phyloP scores from a whole-genome alignment of 2,329 filamentous ascomycete genomes.

The Aspergillus luchuensis region DNA sequence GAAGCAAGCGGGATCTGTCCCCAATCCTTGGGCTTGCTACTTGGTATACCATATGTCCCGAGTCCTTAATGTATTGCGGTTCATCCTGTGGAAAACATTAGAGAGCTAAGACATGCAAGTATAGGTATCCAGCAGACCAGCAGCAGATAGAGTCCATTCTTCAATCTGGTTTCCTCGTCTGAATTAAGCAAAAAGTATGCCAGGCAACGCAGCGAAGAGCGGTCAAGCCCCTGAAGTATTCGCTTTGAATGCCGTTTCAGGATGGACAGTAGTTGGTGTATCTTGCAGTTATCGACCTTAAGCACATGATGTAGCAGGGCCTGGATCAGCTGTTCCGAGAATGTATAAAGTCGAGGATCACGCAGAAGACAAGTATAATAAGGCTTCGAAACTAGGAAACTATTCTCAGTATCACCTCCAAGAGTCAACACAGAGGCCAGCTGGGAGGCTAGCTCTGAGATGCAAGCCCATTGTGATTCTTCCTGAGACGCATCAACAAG shows the following conservation, averaged over 20 bases:
- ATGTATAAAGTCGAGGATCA: slow-evolving; percentile 5
- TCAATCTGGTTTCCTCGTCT: slow-evolving; percentile 1
- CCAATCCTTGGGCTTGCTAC: background rate
- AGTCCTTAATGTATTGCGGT: background rate
- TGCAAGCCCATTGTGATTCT: background rate
- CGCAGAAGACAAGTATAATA: slow-evolving; percentile 6
- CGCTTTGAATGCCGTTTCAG: background rate
- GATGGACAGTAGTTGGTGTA: slow-evolving; percentile 7
- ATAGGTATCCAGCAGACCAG: slow-evolving; percentile 16
- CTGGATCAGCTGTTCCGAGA: slow-evolving; percentile 11
- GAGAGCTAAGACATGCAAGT: background rate
- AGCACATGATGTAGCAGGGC: slow-evolving; percentile 6
- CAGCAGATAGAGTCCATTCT: slow-evolving; percentile 21
- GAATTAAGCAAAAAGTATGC: slow-evolving; percentile 21
- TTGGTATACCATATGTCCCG: slow-evolving; percentile 2
- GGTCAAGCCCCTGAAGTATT: slow-evolving; percentile 10
- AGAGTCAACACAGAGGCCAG: background rate
- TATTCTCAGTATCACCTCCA: background rate
- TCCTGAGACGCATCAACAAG: background rate
- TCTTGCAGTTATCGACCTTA: background rate
- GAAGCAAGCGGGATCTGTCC: background rate
- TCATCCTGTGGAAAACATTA: slow-evolving; percentile 18
- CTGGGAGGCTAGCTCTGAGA: slow-evolving; percentile 11
- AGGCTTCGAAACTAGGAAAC: background rate
- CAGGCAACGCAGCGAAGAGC: slow-evolving; percentile 15